Conservation (phyloP, 768 basidiomycete species). For the Phaeotremella fagi region DNA sequence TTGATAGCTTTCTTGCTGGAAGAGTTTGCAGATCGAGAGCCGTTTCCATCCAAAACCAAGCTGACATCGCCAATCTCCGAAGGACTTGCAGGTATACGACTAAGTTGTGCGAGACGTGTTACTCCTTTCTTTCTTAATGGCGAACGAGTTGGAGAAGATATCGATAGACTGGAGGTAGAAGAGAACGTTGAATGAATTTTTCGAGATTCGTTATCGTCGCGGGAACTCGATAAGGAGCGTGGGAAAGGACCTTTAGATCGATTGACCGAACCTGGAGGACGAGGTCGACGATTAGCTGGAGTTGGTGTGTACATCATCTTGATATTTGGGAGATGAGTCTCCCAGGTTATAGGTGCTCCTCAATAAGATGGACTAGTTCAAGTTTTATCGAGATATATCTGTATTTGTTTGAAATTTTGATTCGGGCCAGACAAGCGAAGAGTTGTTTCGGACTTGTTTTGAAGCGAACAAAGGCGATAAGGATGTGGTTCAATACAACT, state of each 20-base stretch:
- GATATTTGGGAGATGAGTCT: not conserved
- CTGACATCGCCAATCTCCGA: slow-evolving; percentile 19
- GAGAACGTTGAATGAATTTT: not conserved
- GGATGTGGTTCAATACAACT: too few relatives aligned
- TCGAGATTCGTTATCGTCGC: not conserved
- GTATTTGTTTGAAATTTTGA: too few relatives aligned
- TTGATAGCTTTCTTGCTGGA: not conserved
- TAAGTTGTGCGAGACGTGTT: not conserved
- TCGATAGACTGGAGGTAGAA: not conserved
- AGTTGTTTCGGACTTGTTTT: too few relatives aligned
- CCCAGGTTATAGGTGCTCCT: not conserved
- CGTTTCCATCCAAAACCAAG: slow-evolving; percentile 11
- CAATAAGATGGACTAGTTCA: too few relatives aligned
- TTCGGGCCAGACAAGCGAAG: too few relatives aligned
- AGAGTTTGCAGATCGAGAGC: not conserved
- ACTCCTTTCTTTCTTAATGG: not conserved
- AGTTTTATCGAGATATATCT: too few relatives aligned
- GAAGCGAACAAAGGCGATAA: too few relatives aligned
- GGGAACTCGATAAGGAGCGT: not conserved
- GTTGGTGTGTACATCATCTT: slow-evolving; percentile 35
- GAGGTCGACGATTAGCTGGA: slow-evolving; percentile 25
- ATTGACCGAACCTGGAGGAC: slow-evolving; percentile 22
- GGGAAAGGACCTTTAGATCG: not conserved
- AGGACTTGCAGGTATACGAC: slow-evolving; percentile 9
- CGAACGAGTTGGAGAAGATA: not conserved